A percentile compares a stretch with the other conserved stretches of the same genome.
Conservation (phyloP, 208 protist genomes). For the Acanthamoeba castellanii region DNA sequence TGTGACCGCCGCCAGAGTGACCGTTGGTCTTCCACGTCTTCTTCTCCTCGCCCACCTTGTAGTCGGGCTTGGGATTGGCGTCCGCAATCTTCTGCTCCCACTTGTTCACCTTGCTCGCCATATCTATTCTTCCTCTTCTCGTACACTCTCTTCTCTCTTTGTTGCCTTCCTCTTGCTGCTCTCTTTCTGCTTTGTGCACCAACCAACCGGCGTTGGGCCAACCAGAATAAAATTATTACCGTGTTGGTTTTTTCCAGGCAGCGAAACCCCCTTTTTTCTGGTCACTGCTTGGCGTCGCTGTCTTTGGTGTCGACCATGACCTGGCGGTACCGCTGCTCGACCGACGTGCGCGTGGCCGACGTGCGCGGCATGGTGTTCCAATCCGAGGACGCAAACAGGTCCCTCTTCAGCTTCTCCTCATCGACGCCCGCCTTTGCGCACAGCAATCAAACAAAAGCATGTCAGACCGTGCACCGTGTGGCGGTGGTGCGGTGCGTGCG, state of each 20-base stretch:
- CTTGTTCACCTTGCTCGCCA: not conserved
- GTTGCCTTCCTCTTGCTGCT: no score
- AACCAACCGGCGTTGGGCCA: no score
- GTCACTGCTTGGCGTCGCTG: no score
- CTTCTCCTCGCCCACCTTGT: conserved; percentile 3
- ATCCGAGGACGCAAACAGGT: not conserved
- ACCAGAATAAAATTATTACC: no score
- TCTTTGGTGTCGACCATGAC: not conserved
- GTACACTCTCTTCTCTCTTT: not conserved
- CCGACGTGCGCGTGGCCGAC: not conserved
- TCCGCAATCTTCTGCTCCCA: conserved; percentile 9
- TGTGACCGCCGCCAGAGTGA: not conserved
- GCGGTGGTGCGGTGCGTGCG: not conserved
- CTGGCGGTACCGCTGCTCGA: not conserved
- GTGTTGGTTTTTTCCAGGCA: no score
- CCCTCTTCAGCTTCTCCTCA: conserved; percentile 35
- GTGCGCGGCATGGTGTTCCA: not conserved
- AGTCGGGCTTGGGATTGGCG: not conserved
- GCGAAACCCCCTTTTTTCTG: no score
- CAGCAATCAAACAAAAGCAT: not conserved
- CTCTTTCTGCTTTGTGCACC: no score
- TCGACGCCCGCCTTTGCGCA: not conserved
- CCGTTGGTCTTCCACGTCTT: not conserved
- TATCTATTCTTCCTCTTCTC: not conserved
- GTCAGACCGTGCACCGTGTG: no score